Percentiles rank a stretch among this genome's conserved stretches.
phyloP scores from a whole-genome alignment of 2,329 filamentous ascomycete species.

The Alternaria rosae region DNA sequence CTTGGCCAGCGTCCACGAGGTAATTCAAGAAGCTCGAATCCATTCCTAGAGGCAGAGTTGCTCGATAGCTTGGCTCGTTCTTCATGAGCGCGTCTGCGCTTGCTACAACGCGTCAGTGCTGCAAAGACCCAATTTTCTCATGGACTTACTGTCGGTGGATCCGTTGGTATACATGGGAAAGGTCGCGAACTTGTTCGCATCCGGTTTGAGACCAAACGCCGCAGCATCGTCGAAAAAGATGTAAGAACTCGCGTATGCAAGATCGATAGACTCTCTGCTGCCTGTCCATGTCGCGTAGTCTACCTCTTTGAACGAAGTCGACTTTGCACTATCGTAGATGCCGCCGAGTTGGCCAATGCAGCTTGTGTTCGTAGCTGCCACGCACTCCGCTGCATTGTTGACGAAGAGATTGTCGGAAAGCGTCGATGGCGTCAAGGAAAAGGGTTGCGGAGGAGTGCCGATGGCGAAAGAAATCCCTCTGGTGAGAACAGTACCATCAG shows the following conservation, averaged over 20 bases:
- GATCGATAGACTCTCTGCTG: constrained; percentile 22
- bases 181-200: constrained; percentile 20
- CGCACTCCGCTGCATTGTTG: constrained; percentile 23
- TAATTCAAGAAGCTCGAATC: constrained; percentile 24
- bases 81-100: constrained; percentile 13
- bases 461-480: constrained; percentile 25
- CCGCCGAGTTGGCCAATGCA: constrained; percentile 27
- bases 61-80: constrained; percentile 15
- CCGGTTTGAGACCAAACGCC: constrained; percentile 22
- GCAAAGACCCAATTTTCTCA: neutral
- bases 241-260: constrained; percentile 19
- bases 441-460: constrained; percentile 24
- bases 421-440: constrained; percentile 27
- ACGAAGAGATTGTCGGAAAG: constrained; percentile 23
- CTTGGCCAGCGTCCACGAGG: constrained; percentile 24
- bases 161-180: constrained; percentile 24
- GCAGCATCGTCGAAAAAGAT: constrained; percentile 24
- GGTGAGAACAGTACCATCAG: constrained; percentile 19
- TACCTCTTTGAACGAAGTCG: constrained; percentile 22
- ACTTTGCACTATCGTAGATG: constrained; percentile 21
- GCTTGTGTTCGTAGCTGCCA: constrained; percentile 23
- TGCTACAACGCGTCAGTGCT: constrained; percentile 4
- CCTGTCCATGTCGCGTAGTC: constrained; percentile 22
- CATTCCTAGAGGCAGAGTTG: constrained; percentile 22
- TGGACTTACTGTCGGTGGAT: constrained; percentile 22